Base-by-base conservation (phyloP, 129 eudicot genomes). In the Calendula officinalis region DNA sequence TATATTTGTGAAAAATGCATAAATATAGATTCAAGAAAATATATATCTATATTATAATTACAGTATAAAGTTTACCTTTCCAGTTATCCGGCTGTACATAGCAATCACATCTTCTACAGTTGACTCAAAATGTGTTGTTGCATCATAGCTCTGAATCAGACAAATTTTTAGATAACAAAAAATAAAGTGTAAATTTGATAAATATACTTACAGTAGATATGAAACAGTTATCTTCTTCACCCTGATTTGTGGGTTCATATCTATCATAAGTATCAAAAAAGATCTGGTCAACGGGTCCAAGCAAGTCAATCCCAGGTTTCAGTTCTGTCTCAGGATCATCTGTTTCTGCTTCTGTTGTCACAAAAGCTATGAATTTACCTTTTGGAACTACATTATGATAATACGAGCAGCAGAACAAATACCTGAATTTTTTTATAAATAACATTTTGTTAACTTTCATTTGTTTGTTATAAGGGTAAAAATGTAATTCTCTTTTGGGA, bases 291-390 rank as follows among this genome's bases (percentile, higher is more conserved):
- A 82, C 83, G 7, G 87, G 57, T 62, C 92, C 92, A 72, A 78
- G 87, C 61, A 81, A 80, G 22, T 78, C 92, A n/a, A 81, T 69
- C 55, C 91, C 92, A 8, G 87, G 79, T 67, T 85, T 85, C 72
- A 85, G 64, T 83, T 82, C 87, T 5, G 47, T 41, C 64, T 81
- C 79, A 9, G 92, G 87, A 54, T 75, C 58, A 62, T 85, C 85
- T 43, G 83, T 78, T 56, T 85, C 83, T 11, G 88, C 88, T 63
- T 81, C 92, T 10, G 87, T 73, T 40, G 87, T 81, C 47, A 85
- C 92, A 73, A 81, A 85, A 46, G 87, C 92, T 43, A 85, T 85
- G 87, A 52, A 78, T 79, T 85, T 85, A 16, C 87, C 87, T 63
- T 84, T 81, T 1, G 91, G 84, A 62, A 83, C 84, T 56, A 84